A percentile compares a stretch with the other conserved stretches of the same genome.
phyloP scores from a whole-genome alignment of 2,329 filamentous ascomycete genomes.

The Chalara sp. region DNA sequence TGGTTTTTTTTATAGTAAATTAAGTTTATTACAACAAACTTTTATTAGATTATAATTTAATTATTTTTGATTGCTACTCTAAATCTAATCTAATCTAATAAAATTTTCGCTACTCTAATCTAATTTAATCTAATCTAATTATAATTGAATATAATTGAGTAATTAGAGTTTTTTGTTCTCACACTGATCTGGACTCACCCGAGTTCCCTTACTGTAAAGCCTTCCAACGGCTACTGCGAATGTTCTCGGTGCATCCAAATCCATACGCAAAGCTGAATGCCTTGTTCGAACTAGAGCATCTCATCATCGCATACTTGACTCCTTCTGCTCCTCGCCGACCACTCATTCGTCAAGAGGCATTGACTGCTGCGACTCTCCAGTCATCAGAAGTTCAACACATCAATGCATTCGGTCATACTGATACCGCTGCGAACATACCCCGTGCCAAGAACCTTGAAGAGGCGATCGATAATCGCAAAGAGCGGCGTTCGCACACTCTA shows the following conservation, averaged over 20 bases:
- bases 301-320: conserved; percentile 68
- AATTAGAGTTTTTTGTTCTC: no score
- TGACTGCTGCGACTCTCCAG: background rate
- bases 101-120: no score
- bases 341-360: background rate
- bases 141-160: no score
- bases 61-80: no score
- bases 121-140: no score
- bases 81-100: no score
- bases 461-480: background rate
- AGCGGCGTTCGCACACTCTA: background rate
- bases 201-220: conserved; percentile 75
- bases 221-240: conserved; percentile 69
- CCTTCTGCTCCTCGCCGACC: conserved; percentile 36
- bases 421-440: no score
- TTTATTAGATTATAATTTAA: no score
- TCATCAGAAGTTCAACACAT: background rate
- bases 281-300: conserved; percentile 70
- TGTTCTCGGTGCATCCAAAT: conserved; percentile 82
- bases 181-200: conserved; percentile 13
- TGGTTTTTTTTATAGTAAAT: no score
- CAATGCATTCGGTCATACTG: background rate
- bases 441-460: background rate
- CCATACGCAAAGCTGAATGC: conserved; percentile 78
- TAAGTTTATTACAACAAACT: no score